Percentiles rank a stretch among this genome's conserved stretches.
phyloP scores from a whole-genome alignment of 2,329 filamentous ascomycete genomes.

The Cryphonectria radicalis region DNA sequence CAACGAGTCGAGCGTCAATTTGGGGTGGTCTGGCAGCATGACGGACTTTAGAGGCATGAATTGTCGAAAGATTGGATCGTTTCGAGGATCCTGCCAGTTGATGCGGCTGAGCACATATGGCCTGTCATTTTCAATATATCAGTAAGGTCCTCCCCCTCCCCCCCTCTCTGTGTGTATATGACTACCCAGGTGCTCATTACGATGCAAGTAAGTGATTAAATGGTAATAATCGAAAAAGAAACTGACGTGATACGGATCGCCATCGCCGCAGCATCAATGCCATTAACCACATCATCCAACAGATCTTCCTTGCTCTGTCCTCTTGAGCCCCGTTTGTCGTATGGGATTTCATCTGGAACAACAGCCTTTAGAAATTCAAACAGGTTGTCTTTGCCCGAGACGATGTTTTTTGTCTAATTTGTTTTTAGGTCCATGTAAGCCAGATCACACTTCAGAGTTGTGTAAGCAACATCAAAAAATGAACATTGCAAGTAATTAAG shows the following conservation, averaged over 20 bases:
- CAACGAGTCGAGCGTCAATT: conserved; percentile 61
- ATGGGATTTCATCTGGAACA: conserved; percentile 55
- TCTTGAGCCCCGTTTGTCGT: conserved; percentile 35
- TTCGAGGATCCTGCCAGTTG: conserved; percentile 61
- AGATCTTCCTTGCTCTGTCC: conserved; percentile 56
- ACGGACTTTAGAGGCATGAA: conserved; percentile 61
- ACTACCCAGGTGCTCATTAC: neutral
- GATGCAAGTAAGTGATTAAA: too few relatives aligned
- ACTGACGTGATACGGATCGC: conserved; percentile 57
- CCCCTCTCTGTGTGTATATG: neutral
- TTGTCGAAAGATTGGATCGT: conserved; percentile 64
- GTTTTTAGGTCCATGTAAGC: neutral
- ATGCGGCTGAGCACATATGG: conserved; percentile 64
- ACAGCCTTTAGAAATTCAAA: conserved; percentile 52
- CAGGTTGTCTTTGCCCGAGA: conserved; percentile 53
- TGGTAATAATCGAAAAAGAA: too few relatives aligned
- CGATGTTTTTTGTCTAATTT: conserved; percentile 43
- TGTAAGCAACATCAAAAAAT: too few relatives aligned
- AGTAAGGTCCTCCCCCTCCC: neutral
- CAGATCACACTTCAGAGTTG: too few relatives aligned
- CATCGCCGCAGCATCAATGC: conserved; percentile 61
- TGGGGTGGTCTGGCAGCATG: conserved; percentile 58
- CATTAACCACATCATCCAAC: conserved; percentile 56
- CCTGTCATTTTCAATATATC: conserved; percentile 34
- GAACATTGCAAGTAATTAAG: neutral